Evolutionary conservation across 2,329 filamentous ascomycete species (phyloP), one percentile per base, ranked within the genome.

Genomic region (Ceratocystiopsis brevicomis): DNA sequence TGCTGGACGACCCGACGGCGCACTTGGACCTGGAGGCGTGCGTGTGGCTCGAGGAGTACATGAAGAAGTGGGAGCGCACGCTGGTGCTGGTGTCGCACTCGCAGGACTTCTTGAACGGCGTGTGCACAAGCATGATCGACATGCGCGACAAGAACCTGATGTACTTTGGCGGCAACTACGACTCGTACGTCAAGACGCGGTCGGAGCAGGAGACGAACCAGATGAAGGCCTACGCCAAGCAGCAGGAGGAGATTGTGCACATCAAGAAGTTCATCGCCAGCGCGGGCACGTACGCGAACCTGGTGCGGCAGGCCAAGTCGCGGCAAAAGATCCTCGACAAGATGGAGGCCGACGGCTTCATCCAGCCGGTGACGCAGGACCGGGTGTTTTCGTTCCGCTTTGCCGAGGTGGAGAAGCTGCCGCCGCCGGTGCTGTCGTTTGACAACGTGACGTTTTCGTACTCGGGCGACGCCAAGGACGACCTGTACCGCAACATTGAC

Each of bases 191-290:
- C 66, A 98, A 96, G 82, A 96, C 88, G 42, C 77, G 88, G 49
- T 66, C 73, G 44, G 90, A 98, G 66, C 81, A 95, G 64, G 90
- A 98, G 67, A 78, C 79, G 63, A 98, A 98, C 70, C 90, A 98
- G 71, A 85, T 82, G 76, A 98, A 96, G 73, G 90, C 90, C 50
- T 98, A 98, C 70, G 72, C 82, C 62, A 98, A 98, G 73, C 90
- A 98, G 63, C 90, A 98, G 61, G 90, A 98, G 49, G 90, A 98
- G 70, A 98, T 98, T 62, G 74, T 78, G 53, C 92, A 98, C 71
- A 98, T 98, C 73, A 96, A 98, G 73, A 95, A 96, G 68, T 98
- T 98, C 73, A 98, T 98, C 61, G 90, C 92, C 58, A 95, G 88
- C 49, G 90, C 90, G 45, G 90, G 92, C 87, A 98, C 90, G 48